Percentiles rank a stretch among this genome's conserved stretches.
These are phyloP conservation scores for Cladosporium sp. DNA, from an alignment of 2,329 filamentous ascomycete species.

Conservation along the genomic window DNA sequence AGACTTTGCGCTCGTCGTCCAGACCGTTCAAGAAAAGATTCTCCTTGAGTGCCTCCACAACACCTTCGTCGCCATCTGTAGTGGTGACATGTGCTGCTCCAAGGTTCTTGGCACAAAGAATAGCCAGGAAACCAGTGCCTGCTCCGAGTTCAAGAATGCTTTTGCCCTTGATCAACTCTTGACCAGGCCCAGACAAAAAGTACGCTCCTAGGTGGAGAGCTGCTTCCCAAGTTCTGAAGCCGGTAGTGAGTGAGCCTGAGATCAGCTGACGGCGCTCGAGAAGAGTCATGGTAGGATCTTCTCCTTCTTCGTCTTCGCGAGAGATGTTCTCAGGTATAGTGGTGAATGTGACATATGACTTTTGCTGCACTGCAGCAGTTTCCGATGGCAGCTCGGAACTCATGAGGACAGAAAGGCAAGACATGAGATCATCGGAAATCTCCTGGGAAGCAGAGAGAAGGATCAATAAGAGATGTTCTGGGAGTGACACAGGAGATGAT, in stretches of 20 bases:
- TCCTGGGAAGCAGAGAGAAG: constrained; percentile 52
- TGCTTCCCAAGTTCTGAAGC: constrained; percentile 77
- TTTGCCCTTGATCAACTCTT: constrained; percentile 48
- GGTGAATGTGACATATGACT: constrained; percentile 70
- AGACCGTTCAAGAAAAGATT: constrained; percentile 67
- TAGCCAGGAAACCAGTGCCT: constrained; percentile 71
- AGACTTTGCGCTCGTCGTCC: constrained; percentile 45
- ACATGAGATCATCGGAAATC: constrained; percentile 77
- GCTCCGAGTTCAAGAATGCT: constrained; percentile 68
- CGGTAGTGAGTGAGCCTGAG: constrained; percentile 68
- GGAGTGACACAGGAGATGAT: constrained; percentile 21
- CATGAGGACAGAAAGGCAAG: constrained; percentile 61
- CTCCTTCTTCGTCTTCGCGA: constrained; percentile 14
- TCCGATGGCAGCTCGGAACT: constrained; percentile 61
- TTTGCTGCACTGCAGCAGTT: constrained; percentile 62
- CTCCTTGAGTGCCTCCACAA: constrained; percentile 62
- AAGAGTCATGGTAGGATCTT: constrained; percentile 50
- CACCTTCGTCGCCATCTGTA: constrained; percentile 70
- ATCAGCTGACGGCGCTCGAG: constrained; percentile 67
- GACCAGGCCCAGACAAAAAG: constrained; percentile 51
- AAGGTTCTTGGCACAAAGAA: constrained; percentile 68
- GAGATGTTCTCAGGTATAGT: constrained; percentile 27
- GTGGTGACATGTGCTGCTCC: constrained; percentile 57
- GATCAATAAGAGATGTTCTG: constrained; percentile 5
- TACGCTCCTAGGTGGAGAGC: constrained; percentile 69